phyloP scores from a whole-genome alignment of 202 grass and related monocot genomes.

The Musa balbisiana region DNA sequence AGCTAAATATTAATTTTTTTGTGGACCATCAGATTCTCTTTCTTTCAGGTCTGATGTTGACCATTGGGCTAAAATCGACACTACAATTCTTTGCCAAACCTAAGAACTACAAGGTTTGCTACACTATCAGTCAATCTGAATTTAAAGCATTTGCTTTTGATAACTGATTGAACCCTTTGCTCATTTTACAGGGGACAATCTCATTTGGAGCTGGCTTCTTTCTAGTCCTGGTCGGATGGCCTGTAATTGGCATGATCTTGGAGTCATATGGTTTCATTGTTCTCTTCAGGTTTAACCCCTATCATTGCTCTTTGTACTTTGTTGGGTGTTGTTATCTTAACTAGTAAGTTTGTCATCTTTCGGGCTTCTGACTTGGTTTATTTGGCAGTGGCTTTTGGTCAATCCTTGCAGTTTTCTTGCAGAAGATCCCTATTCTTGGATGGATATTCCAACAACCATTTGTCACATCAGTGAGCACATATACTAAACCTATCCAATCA shows the following conservation, averaged over 20 bases:
- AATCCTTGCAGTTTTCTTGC: slow-evolving; percentile 82
- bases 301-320: neutral
- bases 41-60: slow-evolving; percentile 86
- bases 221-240: slow-evolving; percentile 85
- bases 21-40: slow-evolving; percentile 77
- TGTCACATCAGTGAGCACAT: slow-evolving; percentile 68
- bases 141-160: slow-evolving; percentile 7
- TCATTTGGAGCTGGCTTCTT: slow-evolving; percentile 88
- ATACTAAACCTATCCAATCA: neutral
- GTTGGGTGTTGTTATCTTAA: neutral
- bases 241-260: slow-evolving; percentile 88
- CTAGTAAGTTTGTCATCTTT: neutral
- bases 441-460: slow-evolving; percentile 96
- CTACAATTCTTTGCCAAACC: slow-evolving; percentile 97
- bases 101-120: slow-evolving; percentile 91
- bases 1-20: neutral
- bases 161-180: slow-evolving; percentile 24
- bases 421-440: slow-evolving; percentile 83
- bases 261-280: slow-evolving; percentile 93
- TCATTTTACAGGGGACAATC: slow-evolving; percentile 77
- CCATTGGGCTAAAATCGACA: slow-evolving; percentile 94
- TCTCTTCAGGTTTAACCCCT: slow-evolving; percentile 69
- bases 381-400: slow-evolving; percentile 92
- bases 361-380: slow-evolving; percentile 5
- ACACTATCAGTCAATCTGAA: slow-evolving; percentile 4